phyloP scores from a whole-genome alignment of 208 protist species.

The Naegleria fowleri region DNA sequence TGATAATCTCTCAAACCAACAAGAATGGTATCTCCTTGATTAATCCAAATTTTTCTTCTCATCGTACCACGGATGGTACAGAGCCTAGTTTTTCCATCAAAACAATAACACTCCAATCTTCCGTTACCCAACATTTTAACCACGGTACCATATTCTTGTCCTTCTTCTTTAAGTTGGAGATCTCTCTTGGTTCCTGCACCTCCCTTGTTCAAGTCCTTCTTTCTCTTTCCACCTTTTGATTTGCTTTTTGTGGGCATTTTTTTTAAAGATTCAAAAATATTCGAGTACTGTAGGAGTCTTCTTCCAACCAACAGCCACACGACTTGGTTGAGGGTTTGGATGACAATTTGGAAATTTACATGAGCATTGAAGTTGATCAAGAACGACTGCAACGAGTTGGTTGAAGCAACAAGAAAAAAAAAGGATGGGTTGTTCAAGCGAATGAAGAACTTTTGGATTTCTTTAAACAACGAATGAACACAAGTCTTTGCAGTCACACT shows the following conservation, averaged over 20 bases:
- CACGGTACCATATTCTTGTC: slow-evolving; percentile 96
- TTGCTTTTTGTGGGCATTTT: slow-evolving; percentile 3
- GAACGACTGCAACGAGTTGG: too few species aligned
- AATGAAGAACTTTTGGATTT: too few species aligned
- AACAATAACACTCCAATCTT: slow-evolving; percentile 86
- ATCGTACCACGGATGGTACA: slow-evolving; percentile 83
- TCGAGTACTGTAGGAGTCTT: too few species aligned
- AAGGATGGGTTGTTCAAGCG: too few species aligned
- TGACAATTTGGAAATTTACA: too few species aligned
- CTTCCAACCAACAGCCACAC: too few species aligned
- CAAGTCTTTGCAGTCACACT: too few species aligned
- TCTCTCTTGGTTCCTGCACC: slow-evolving; percentile 88
- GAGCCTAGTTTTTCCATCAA: slow-evolving; percentile 65
- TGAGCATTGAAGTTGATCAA: too few species aligned
- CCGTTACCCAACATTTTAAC: slow-evolving; percentile 92
- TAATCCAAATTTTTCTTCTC: slow-evolving; percentile 67
- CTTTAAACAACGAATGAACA: too few species aligned
- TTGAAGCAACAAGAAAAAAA: too few species aligned
- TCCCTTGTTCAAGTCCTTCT: slow-evolving; percentile 88
- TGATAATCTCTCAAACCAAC: slow-evolving; percentile 77
- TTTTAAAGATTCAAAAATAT: background rate
- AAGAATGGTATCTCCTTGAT: slow-evolving; percentile 72
- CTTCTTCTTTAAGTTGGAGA: slow-evolving; percentile 87
- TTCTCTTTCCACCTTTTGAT: slow-evolving; percentile 89
- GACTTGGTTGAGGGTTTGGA: too few species aligned